Percentiles rank a stretch among this genome's conserved stretches.
These are phyloP conservation scores for Annulohypoxylon moriforme DNA, from an alignment of 495 filamentous ascomycete genomes.

Conservation along the genomic window DNA sequence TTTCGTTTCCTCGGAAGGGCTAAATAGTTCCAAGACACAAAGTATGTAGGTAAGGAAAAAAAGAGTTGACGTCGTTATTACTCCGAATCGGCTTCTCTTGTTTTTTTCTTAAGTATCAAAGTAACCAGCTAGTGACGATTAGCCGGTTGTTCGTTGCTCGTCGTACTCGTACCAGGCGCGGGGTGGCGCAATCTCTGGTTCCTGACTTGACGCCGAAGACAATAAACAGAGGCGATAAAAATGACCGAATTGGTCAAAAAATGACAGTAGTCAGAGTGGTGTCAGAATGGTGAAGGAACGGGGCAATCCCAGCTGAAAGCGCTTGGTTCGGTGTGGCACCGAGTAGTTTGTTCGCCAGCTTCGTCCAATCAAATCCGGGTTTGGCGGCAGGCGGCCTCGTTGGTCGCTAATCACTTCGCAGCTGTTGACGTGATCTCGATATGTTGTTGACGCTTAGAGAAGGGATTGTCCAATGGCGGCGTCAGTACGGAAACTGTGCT, in stretches of 20 bases:
- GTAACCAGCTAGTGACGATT: slow-evolving; percentile 19
- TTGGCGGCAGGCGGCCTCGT: slow-evolving; percentile 37
- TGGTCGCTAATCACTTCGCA: slow-evolving; percentile 43
- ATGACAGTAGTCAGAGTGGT: slow-evolving; percentile 5
- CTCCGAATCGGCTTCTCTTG: slow-evolving; percentile 23
- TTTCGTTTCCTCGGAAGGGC: neutral
- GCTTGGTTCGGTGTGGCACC: slow-evolving; percentile 40
- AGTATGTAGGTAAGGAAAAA: slow-evolving; percentile 21
- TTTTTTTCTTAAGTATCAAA: slow-evolving; percentile 21
- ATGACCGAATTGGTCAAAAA: slow-evolving; percentile 7
- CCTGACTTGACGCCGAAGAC: slow-evolving; percentile 13
- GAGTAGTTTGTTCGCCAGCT: slow-evolving; percentile 32
- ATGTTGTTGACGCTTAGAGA: slow-evolving; percentile 43
- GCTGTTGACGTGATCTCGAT: slow-evolving; percentile 46
- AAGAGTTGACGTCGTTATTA: slow-evolving; percentile 4
- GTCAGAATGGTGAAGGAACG: slow-evolving; percentile 15
- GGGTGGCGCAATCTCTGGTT: slow-evolving; percentile 31
- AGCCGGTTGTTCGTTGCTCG: slow-evolving; percentile 2
- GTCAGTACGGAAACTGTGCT: slow-evolving; percentile 22
- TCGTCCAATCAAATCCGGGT: slow-evolving; percentile 30
- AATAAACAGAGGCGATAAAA: slow-evolving; percentile 33
- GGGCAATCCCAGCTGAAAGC: slow-evolving; percentile 41
- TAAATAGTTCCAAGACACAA: slow-evolving; percentile 24
- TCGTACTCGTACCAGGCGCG: slow-evolving; percentile 26
- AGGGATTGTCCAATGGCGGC: slow-evolving; percentile 45